These are phyloP conservation scores for Galerina sulciceps DNA, from an alignment of 768 basidiomycete genomes.

Conservation along the genomic window DNA sequence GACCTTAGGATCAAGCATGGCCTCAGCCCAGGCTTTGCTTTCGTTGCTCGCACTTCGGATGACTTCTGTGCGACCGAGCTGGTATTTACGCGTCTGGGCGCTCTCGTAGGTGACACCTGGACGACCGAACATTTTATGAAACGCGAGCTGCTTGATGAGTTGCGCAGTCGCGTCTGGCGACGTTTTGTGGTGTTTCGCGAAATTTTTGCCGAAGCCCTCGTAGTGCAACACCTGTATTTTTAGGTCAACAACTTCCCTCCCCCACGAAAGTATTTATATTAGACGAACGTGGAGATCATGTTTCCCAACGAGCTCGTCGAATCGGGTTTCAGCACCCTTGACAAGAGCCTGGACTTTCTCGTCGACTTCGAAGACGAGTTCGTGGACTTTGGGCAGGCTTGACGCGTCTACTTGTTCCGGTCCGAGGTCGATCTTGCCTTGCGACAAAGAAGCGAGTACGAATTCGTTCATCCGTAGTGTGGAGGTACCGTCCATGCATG, in stretches of 20 bases:
- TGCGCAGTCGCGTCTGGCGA: constrained; percentile 97
- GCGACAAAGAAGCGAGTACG: constrained; percentile 74
- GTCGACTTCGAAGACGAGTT: constrained; percentile 75
- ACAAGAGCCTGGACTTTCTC: constrained; percentile 55
- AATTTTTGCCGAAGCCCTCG: constrained; percentile 85
- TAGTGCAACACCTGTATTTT: constrained; percentile 73
- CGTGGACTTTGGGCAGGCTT: constrained; percentile 59
- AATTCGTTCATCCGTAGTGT: constrained; percentile 97
- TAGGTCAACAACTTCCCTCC: not conserved
- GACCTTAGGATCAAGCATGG: constrained; percentile 71
- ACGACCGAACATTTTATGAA: constrained; percentile 79
- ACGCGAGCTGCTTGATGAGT: constrained; percentile 95
- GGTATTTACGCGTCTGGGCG: constrained; percentile 91
- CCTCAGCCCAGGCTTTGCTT: constrained; percentile 83
- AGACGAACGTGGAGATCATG: constrained; percentile 76
- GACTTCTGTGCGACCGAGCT: constrained; percentile 92
- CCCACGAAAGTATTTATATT: not conserved
- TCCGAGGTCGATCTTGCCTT: constrained; percentile 79
- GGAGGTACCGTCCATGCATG: constrained; percentile 93
- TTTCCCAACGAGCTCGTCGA: constrained; percentile 72
- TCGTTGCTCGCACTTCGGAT: constrained; percentile 86
- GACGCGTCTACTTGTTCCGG: constrained; percentile 34
- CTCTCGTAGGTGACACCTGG: constrained; percentile 91
- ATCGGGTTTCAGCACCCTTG: constrained; percentile 61
- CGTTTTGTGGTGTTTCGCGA: constrained; percentile 80